Percentiles rank a stretch among this genome's conserved stretches.
Conservation (phyloP, 1,139 yeast species). For the Geotrichum cucujoidarum region DNA sequence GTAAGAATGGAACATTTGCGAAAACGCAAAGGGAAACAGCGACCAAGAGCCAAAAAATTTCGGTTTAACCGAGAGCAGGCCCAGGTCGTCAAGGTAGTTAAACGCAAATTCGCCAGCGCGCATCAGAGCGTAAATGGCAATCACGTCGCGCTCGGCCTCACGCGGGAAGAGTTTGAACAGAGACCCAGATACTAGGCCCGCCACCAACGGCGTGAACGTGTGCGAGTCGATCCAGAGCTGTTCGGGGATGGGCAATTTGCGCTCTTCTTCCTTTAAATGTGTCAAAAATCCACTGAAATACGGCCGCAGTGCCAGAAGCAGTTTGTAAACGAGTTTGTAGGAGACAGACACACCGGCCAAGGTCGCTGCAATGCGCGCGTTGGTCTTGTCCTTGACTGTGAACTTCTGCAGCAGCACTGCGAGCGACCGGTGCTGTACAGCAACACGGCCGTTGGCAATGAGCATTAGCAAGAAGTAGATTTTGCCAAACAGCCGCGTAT, state of each 20-base stretch:
- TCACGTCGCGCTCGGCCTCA: slow-evolving; percentile 27
- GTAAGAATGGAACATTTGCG: slow-evolving; percentile 39
- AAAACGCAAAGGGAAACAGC: slow-evolving; percentile 40
- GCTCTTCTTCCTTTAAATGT: slow-evolving; percentile 10
- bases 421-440: slow-evolving; percentile 17
- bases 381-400: slow-evolving; percentile 16
- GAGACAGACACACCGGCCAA: slow-evolving; percentile 30
- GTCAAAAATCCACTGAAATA: slow-evolving; percentile 10
- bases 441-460: slow-evolving; percentile 23
- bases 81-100: slow-evolving; percentile 37
- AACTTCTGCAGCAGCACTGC: slow-evolving; percentile 7
- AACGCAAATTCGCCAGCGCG: slow-evolving; percentile 37
- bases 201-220: slow-evolving; percentile 28
- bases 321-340: slow-evolving; percentile 28
- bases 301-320: slow-evolving; percentile 21
- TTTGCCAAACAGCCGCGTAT: slow-evolving; percentile 31
- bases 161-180: slow-evolving; percentile 32
- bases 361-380: slow-evolving; percentile 29
- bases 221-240: slow-evolving; percentile 20
- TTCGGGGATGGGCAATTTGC: slow-evolving; percentile 15
- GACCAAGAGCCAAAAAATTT: slow-evolving; percentile 40
- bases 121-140: slow-evolving; percentile 36
- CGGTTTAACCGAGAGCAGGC: slow-evolving; percentile 34
- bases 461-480: slow-evolving; percentile 28
- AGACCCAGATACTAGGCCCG: slow-evolving; percentile 33